These are phyloP conservation scores for Globisporangium lucens DNA, from an alignment of 352 stramenopile species.

Conservation along the genomic window DNA sequence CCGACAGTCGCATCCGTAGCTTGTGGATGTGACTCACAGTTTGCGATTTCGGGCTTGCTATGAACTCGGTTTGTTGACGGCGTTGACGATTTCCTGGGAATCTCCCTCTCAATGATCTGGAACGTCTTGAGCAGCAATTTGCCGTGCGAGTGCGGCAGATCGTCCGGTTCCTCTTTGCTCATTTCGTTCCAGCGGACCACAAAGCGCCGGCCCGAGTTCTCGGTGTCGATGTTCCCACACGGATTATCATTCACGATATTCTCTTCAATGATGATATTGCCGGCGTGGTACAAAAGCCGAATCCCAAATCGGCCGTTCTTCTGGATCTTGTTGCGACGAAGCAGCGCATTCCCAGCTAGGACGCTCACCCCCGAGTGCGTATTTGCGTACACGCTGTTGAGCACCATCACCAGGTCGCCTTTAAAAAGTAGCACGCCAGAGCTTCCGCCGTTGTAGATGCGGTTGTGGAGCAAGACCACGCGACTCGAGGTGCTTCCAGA, in stretches of 20 bases:
- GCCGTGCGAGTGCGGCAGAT: constrained; percentile 57
- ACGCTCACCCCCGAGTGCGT: constrained; percentile 59
- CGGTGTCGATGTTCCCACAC: constrained; percentile 71
- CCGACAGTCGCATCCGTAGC: not conserved
- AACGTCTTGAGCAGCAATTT: constrained; percentile 42
- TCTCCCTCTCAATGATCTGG: constrained; percentile 25
- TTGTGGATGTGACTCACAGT: not conserved
- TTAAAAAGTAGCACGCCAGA: constrained; percentile 57
- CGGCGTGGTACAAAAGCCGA: constrained; percentile 62
- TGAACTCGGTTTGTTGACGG: not conserved
- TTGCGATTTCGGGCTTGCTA: not conserved
- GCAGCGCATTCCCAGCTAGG: constrained; percentile 48
- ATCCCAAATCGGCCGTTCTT: constrained; percentile 71
- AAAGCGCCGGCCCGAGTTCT: constrained; percentile 73
- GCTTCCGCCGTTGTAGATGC: constrained; percentile 50
- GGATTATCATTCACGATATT: constrained; percentile 62
- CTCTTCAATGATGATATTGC: constrained; percentile 72
- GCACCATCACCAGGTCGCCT: constrained; percentile 54
- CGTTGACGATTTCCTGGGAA: constrained; percentile 2
- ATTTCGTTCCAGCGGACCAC: constrained; percentile 80
- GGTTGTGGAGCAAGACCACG: constrained; percentile 56
- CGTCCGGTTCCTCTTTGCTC: constrained; percentile 49
- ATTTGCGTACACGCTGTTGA: constrained; percentile 57
- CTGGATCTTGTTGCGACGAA: constrained; percentile 63
- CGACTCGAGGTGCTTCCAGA: constrained; percentile 40